phyloP scores from a whole-genome alignment of 2,329 filamentous ascomycete species.

The Aureobasidium pullulans region DNA sequence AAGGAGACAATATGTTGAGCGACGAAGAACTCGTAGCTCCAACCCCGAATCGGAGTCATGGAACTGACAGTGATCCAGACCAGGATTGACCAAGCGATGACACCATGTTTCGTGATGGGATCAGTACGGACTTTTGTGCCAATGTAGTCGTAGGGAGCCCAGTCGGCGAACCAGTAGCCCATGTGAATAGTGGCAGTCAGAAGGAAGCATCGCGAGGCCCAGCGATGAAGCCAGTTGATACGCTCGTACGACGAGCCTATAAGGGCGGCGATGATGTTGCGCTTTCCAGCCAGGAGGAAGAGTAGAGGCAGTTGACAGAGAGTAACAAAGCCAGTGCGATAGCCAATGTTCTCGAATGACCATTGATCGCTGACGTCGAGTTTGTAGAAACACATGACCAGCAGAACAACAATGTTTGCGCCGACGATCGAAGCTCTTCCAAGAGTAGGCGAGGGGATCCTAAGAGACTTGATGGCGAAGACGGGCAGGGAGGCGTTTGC shows the following conservation, averaged over 20 bases:
- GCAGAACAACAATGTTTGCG: conserved; percentile 43
- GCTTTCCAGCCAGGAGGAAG: conserved; percentile 48
- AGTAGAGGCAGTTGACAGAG: conserved; percentile 49
- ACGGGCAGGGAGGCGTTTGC: conserved; percentile 39
- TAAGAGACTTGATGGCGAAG: conserved; percentile 28
- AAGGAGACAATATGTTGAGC: conserved; percentile 59
- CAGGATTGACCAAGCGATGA: conserved; percentile 59
- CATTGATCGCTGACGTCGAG: conserved; percentile 43
- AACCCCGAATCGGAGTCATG: conserved; percentile 55
- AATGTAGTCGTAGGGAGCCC: conserved; percentile 54
- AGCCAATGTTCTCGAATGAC: conserved; percentile 50
- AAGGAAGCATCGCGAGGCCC: conserved; percentile 63
- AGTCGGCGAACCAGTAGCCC: conserved; percentile 60
- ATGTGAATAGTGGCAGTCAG: conserved; percentile 62
- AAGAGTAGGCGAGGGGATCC: conserved; percentile 33
- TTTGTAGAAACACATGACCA: conserved; percentile 50
- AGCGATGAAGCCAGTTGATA: conserved; percentile 66
- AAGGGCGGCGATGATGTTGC: conserved; percentile 53
- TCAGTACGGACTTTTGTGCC: conserved; percentile 53
- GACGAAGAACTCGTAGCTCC: conserved; percentile 63
- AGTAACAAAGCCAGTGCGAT: conserved; percentile 47
- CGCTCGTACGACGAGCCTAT: conserved; percentile 60
- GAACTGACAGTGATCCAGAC: conserved; percentile 59
- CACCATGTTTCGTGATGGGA: conserved; percentile 58
- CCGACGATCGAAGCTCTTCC: conserved; percentile 34